Conservation (phyloP, 176 grass and related monocot genomes). For the Cocos nucifera region DNA sequence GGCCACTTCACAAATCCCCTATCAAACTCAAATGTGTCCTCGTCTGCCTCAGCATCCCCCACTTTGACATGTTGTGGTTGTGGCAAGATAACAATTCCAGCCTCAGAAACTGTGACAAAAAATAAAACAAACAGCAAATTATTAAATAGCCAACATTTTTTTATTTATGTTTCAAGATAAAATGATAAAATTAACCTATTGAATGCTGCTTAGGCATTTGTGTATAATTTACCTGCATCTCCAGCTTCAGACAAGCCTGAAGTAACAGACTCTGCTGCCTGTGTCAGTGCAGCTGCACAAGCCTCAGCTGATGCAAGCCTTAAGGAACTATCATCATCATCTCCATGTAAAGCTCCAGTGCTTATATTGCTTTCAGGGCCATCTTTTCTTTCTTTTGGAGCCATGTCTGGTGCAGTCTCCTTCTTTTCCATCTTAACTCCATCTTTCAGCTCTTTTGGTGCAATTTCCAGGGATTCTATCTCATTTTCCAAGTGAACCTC, state of each 20-base stretch:
- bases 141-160: background rate
- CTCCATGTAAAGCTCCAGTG: constrained; percentile 20
- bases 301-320: constrained; percentile 76
- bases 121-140: background rate
- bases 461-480: background rate
- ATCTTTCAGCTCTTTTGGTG: background rate
- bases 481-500: constrained; percentile 25
- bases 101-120: constrained; percentile 51
- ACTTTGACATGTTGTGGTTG: constrained; percentile 23
- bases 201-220: no score
- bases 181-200: no score
- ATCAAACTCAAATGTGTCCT: constrained; percentile 45
- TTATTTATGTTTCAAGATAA: background rate
- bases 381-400: constrained; percentile 25
- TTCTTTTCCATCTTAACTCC: constrained; percentile 7
- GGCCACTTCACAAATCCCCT: constrained; percentile 67
- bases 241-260: constrained; percentile 46
- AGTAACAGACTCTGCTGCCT: constrained; percentile 61
- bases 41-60: constrained; percentile 18
- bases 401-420: constrained; percentile 15
- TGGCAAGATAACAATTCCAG: constrained; percentile 66
- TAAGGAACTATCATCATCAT: constrained; percentile 34
- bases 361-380: constrained; percentile 24
- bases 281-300: constrained; percentile 57
- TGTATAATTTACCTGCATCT: constrained; percentile 50